Evolutionary conservation across 108 stramenopile species (phyloP).

Genomic region (Fistulifera pelliculosa): DNA sequence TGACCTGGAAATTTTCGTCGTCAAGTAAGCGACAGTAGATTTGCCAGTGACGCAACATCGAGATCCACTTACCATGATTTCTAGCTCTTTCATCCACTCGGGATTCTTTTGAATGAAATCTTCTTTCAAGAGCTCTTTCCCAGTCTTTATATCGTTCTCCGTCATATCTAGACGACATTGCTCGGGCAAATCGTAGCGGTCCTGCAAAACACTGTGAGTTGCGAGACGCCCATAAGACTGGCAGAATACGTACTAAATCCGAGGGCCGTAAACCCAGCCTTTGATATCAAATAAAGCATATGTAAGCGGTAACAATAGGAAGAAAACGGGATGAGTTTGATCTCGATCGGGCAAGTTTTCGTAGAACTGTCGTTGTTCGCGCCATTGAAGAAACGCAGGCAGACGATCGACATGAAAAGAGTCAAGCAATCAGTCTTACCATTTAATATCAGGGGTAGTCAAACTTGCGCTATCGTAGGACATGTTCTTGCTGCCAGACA

Average conservation of each 20-base stretch:
- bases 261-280: constrained; percentile 87
- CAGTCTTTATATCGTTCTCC: constrained; percentile 94
- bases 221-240: no score
- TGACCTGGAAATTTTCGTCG: constrained; percentile 37
- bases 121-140: constrained; percentile 90
- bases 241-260: constrained; percentile 41
- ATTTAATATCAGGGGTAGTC: constrained; percentile 96
- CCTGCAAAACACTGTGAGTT: background rate
- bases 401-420: background rate
- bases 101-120: constrained; percentile 94
- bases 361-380: no score
- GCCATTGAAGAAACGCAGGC: background rate
- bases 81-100: constrained; percentile 90
- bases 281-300: no score
- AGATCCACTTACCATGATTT: constrained; percentile 69
- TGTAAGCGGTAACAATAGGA: no score
- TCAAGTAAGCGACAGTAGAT: no score
- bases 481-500: constrained; percentile 94
- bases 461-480: constrained; percentile 88
- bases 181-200: constrained; percentile 65
- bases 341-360: no score
- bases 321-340: no score
- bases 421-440: no score
- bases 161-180: constrained; percentile 97
- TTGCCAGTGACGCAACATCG: background rate